Percentiles rank a stretch among this genome's conserved stretches.
Conservation (phyloP, 306 rosid genomes). For the Echinosophora koreensis region DNA sequence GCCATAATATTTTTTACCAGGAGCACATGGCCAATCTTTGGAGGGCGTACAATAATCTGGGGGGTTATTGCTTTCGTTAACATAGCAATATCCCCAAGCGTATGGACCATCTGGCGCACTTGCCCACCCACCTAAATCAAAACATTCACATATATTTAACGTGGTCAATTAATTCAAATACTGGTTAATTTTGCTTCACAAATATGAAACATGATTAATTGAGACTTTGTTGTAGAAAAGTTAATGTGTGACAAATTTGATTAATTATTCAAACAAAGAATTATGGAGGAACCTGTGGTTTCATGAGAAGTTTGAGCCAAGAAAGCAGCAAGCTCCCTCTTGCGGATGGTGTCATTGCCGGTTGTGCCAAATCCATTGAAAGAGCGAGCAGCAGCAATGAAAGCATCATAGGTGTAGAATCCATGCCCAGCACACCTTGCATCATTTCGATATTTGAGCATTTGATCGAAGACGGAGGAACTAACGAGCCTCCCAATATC, state of each 20-base stretch:
- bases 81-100: slow-evolving; percentile 73
- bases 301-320: slow-evolving; percentile 82
- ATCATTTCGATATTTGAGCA: slow-evolving; percentile 69
- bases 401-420: slow-evolving; percentile 62
- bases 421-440: slow-evolving; percentile 47
- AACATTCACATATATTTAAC: no score
- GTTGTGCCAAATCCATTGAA: slow-evolving; percentile 61
- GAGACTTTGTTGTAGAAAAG: no score
- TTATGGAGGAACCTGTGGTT: slow-evolving; percentile 50
- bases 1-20: slow-evolving; percentile 68
- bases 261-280: no score
- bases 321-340: slow-evolving; percentile 79
- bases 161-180: neutral
- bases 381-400: slow-evolving; percentile 60
- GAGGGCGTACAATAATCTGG: slow-evolving; percentile 46
- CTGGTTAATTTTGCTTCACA: neutral
- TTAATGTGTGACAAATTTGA: no score
- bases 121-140: slow-evolving; percentile 62
- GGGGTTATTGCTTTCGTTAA: slow-evolving; percentile 47
- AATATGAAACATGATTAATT: neutral
- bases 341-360: slow-evolving; percentile 57
- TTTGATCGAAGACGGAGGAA: slow-evolving; percentile 41
- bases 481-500: slow-evolving; percentile 46
- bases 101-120: slow-evolving; percentile 73
- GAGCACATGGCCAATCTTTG: slow-evolving; percentile 57